Percentiles rank a stretch among this genome's conserved stretches.
phyloP scores from a whole-genome alignment of 257 asterid genomes.

The Lavandula angustifolia region DNA sequence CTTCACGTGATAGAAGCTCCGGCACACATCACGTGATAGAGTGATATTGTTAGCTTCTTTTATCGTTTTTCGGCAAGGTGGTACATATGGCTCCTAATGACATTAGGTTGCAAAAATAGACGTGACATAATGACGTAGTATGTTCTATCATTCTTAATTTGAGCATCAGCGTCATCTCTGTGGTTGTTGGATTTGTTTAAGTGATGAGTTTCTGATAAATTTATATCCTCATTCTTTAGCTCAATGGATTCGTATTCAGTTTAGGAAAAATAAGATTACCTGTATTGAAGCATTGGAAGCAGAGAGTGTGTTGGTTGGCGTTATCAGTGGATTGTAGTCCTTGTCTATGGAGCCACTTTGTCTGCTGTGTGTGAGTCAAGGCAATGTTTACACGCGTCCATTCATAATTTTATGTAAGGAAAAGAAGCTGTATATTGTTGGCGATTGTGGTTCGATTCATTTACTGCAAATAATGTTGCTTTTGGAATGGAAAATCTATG shows the following conservation, averaged over 20 bases:
- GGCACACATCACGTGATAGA: constrained; percentile 13
- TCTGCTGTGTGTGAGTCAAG: constrained; percentile 14
- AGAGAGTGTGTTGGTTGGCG: constrained; percentile 20
- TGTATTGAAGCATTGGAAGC: constrained; percentile 11
- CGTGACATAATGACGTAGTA: constrained; percentile 12
- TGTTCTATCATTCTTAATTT: not conserved
- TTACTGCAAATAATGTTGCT: not conserved
- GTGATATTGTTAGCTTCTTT: constrained; percentile 6
- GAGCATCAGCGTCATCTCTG: too few species aligned
- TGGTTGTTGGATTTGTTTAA: too few species aligned
- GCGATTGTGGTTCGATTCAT: constrained; percentile 2
- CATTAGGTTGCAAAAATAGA: not conserved
- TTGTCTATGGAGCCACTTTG: constrained; percentile 2
- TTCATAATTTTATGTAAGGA: constrained; percentile 13
- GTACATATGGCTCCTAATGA: constrained; percentile 14
- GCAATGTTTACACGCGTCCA: not conserved
- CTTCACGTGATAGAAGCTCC: constrained; percentile 10
- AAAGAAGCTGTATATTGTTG: not conserved
- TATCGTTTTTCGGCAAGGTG: not conserved
- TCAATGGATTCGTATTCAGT: constrained; percentile 1
- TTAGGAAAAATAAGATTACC: not conserved
- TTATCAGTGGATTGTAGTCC: constrained; percentile 4
- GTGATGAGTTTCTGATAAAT: too few species aligned
- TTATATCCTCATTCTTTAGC: not conserved
- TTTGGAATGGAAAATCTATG: not conserved